Evolutionary conservation across 2,329 filamentous ascomycete genomes (phyloP), one percentile per base, ranked within the genome.

Genomic region (Hypoxylon sp.): DNA sequence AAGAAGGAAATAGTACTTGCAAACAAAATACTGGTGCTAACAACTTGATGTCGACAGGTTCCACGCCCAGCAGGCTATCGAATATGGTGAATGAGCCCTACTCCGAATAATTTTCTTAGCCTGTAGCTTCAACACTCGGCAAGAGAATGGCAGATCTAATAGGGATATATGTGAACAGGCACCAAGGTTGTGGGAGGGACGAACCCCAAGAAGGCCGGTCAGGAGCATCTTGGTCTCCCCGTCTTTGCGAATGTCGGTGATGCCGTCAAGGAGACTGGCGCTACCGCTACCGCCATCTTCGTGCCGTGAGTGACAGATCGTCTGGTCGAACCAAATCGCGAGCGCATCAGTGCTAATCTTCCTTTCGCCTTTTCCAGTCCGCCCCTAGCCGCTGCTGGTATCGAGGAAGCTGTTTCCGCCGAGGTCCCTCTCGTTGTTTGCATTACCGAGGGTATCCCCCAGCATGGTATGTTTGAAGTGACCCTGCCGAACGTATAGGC

Each of bases 111-210:
- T 27, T 9, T 9, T 35, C 3, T 11, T 17, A n/a, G n/a, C n/a
- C n/a, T n/a, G 5, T 17, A 17, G 15, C 7, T 35, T 35, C 11
- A 17, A 35, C 18, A 17, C 6, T 15, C 53, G 21, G 20, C 13
- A 17, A 48, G 29, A 45, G 18, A 48, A 38, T 48, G 50, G 6
- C 11, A 33, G 41, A 62, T 71, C 74, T 76, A 69, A 77, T 69
- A 55, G 57, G 43, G 53, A 33, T 54, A 49, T 63, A 41, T 62
- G 42, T 67, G 40, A 49, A 58, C 48, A 96, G 92, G 94, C 77
- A 99, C 95, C 71, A 94, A 97, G 77, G 92, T 99, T 68, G 92
- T 99, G 68, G 95, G 95, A 77, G 95, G 95, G 75, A 98, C 94
- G 74, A 98, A 98, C 83, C 95, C 95, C 75, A 98, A 97, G 86